Conservation (phyloP, 768 basidiomycete genomes). For the Rossbeevera mucosa region DNA sequence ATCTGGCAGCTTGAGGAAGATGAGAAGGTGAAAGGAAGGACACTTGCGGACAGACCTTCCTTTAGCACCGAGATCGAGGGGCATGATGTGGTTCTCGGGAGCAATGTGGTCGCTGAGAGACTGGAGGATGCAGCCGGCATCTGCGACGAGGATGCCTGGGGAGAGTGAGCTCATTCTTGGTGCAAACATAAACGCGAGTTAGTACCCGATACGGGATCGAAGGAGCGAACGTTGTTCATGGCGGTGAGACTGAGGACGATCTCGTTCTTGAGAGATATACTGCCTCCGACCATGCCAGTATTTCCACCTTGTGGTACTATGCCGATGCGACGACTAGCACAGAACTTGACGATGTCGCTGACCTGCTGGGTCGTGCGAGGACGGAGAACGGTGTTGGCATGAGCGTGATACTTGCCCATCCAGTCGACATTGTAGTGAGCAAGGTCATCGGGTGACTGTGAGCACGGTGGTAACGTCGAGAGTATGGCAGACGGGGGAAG, state of each 20-base stretch:
- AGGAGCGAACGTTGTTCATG: slow-evolving; percentile 76
- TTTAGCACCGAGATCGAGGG: slow-evolving; percentile 92
- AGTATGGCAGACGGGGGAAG: slow-evolving; percentile 61
- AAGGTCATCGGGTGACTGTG: slow-evolving; percentile 58
- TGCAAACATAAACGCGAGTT: slow-evolving; percentile 1
- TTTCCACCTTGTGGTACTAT: slow-evolving; percentile 98
- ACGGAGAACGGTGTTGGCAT: slow-evolving; percentile 78
- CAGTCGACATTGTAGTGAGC: slow-evolving; percentile 83
- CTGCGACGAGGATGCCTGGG: slow-evolving; percentile 82
- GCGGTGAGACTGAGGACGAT: slow-evolving; percentile 79
- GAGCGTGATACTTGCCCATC: slow-evolving; percentile 94
- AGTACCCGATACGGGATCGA: slow-evolving; percentile 78
- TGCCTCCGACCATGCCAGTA: slow-evolving; percentile 95
- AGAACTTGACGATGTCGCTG: slow-evolving; percentile 82
- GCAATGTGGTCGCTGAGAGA: slow-evolving; percentile 81
- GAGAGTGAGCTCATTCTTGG: slow-evolving; percentile 5
- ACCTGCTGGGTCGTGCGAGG: slow-evolving; percentile 88
- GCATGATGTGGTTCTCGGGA: slow-evolving; percentile 91
- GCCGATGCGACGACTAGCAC: slow-evolving; percentile 74
- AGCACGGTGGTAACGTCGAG: slow-evolving; percentile 55
- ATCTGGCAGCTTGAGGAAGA: slow-evolving; percentile 76
- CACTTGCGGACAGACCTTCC: slow-evolving; percentile 60
- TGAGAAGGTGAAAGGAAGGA: slow-evolving; percentile 2
- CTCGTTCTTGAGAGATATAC: slow-evolving; percentile 85
- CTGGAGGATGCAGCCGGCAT: slow-evolving; percentile 93